phyloP scores from a whole-genome alignment of 2,329 filamentous ascomycete species.

The Laburnicola sp. region DNA sequence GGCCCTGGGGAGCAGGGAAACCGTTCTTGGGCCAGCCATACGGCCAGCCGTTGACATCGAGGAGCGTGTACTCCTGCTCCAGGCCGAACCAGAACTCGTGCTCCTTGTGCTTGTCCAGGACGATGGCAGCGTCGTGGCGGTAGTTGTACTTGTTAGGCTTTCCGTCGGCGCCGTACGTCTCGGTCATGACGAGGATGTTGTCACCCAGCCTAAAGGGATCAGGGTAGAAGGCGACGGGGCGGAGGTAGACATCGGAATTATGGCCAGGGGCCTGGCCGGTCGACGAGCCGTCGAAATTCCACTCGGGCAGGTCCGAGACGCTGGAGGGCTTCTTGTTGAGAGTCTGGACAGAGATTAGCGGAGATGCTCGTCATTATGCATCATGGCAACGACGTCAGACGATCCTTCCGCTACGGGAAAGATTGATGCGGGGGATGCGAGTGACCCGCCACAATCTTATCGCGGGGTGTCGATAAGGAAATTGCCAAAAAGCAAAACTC shows the following conservation, averaged over 20 bases:
- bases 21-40: constrained; percentile 89
- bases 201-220: constrained; percentile 87
- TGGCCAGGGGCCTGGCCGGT: constrained; percentile 90
- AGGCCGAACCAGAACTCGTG: constrained; percentile 97
- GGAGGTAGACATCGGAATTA: constrained; percentile 97
- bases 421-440: background rate
- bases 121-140: constrained; percentile 85
- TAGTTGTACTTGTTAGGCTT: constrained; percentile 98
- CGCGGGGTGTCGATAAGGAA: constrained; percentile 40
- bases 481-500: constrained; percentile 15
- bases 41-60: constrained; percentile 82
- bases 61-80: constrained; percentile 95
- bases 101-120: constrained; percentile 83
- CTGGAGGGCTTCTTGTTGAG: constrained; percentile 60
- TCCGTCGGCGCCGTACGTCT: constrained; percentile 93
- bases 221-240: constrained; percentile 83
- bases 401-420: constrained; percentile 1
- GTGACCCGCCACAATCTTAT: constrained; percentile 28
- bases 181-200: constrained; percentile 92
- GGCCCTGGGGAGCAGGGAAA: constrained; percentile 89
- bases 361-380: background rate
- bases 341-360: constrained; percentile 55
- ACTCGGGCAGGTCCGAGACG: constrained; percentile 71
- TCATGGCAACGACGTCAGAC: background rate
- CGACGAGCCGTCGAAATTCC: constrained; percentile 87